Conservation (phyloP, 148 eudicot species). For the Amaranthus hypochondriacus region DNA sequence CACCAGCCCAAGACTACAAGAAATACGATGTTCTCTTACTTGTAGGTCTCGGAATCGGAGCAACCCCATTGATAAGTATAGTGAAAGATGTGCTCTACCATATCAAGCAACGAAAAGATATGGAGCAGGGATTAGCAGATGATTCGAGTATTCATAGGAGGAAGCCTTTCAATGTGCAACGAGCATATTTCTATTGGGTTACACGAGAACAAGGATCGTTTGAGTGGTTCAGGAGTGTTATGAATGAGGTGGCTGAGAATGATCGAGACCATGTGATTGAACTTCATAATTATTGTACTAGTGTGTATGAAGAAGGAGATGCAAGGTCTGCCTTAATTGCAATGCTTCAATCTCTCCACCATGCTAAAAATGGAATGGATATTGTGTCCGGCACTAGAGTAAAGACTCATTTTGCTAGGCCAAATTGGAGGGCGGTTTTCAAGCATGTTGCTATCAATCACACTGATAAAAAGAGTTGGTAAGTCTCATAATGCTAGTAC, state of each 20-base stretch:
- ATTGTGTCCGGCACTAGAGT: slow-evolving; percentile 45
- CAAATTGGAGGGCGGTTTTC: slow-evolving; percentile 49
- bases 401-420: slow-evolving; percentile 49
- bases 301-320: slow-evolving; percentile 54
- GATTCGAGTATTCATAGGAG: not conserved
- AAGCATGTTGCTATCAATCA: slow-evolving; percentile 43
- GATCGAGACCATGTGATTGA: slow-evolving; percentile 45
- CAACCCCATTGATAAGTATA: slow-evolving; percentile 57
- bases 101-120: slow-evolving; percentile 34
- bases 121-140: slow-evolving; percentile 8
- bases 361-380: slow-evolving; percentile 50
- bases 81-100: slow-evolving; percentile 52
- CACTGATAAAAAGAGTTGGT: slow-evolving; percentile 44
- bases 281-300: slow-evolving; percentile 53
- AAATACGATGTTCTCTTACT: slow-evolving; percentile 51
- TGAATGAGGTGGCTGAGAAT: slow-evolving; percentile 52
- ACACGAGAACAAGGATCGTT: slow-evolving; percentile 50
- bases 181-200: slow-evolving; percentile 53
- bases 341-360: slow-evolving; percentile 47
- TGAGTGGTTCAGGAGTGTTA: slow-evolving; percentile 51
- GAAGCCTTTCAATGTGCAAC: slow-evolving; percentile 31
- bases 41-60: slow-evolving; percentile 59
- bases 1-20: slow-evolving; percentile 64
- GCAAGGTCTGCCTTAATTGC: slow-evolving; percentile 50
- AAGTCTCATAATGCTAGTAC: slow-evolving; percentile 1